phyloP scores from a whole-genome alignment of 208 protist species.

The Wallacemonas rigidus region DNA sequence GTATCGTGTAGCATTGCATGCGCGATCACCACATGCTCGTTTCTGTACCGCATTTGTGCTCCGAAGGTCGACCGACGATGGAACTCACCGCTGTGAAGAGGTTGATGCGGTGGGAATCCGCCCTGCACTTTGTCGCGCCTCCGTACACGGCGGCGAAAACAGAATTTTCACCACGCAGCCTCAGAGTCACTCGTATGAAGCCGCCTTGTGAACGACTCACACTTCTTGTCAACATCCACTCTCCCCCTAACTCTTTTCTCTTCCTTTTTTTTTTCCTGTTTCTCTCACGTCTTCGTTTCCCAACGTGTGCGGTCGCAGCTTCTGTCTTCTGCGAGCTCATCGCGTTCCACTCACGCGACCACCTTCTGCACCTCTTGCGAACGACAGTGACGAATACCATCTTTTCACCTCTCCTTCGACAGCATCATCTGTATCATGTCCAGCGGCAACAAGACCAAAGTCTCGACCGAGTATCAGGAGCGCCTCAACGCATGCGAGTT shows the following conservation, averaged over 20 bases:
- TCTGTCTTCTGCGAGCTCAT: no score
- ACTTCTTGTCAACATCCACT: not conserved
- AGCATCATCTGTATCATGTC: not conserved
- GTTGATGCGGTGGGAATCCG: no score
- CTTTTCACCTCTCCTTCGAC: not conserved
- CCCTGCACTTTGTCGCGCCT: no score
- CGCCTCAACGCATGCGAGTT: constrained; percentile 34
- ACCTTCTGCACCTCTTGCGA: no score
- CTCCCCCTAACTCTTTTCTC: not conserved
- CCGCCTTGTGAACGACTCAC: not conserved
- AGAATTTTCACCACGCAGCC: not conserved
- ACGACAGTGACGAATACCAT: not conserved
- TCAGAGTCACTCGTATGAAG: not conserved
- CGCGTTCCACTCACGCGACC: no score
- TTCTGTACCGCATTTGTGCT: no score
- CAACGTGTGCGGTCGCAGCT: no score
- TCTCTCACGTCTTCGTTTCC: not conserved
- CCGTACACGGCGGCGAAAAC: not conserved
- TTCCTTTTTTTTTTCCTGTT: constrained; percentile 7
- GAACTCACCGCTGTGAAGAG: no score
- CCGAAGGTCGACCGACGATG: no score
- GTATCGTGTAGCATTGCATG: no score
- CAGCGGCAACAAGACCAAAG: not conserved
- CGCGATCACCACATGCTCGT: no score
- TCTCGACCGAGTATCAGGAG: constrained; percentile 31